phyloP scores from a whole-genome alignment of 106 monocot genomes.

The Platanthera guangdongensis region DNA sequence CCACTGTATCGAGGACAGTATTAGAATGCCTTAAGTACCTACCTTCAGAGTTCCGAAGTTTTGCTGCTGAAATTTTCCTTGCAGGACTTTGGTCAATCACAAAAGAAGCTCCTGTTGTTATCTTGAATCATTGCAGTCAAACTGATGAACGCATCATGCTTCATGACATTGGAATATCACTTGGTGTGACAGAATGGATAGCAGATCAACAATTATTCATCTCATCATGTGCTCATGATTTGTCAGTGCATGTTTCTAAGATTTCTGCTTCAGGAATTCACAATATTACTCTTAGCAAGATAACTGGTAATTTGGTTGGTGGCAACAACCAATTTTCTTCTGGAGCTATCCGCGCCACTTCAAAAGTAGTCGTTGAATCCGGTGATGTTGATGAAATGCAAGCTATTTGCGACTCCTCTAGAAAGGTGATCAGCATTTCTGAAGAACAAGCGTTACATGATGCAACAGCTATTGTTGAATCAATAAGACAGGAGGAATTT shows the following conservation, averaged over 20 bases:
- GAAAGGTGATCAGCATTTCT: not conserved
- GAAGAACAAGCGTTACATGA: conserved; percentile 28
- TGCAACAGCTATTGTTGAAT: conserved; percentile 54
- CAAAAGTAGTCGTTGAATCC: conserved; percentile 1
- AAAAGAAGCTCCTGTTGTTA: conserved; percentile 38
- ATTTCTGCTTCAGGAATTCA: not conserved
- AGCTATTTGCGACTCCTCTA: conserved; percentile 8
- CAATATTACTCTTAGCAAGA: not conserved
- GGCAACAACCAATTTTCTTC: not conserved
- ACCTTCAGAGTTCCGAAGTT: conserved; percentile 72
- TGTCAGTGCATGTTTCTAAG: conserved; percentile 11
- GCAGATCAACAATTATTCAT: conserved; percentile 59
- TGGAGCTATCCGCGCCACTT: conserved; percentile 6
- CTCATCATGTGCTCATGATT: conserved; percentile 16
- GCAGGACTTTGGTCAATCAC: conserved; percentile 46
- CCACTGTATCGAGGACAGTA: conserved; percentile 40
- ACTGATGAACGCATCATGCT: conserved; percentile 65
- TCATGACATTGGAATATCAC: conserved; percentile 90
- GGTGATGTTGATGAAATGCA: conserved; percentile 8
- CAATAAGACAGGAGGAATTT: conserved; percentile 89
- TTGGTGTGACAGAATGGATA: conserved; percentile 79
- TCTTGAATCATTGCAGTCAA: conserved; percentile 52
- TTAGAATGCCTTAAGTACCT: conserved; percentile 70
- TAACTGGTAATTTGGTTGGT: conserved; percentile 9
- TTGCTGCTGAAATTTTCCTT: conserved; percentile 69